Evolutionary conservation across 2,329 filamentous ascomycete genomes (phyloP).

Genomic region (Chrysoporthe deuterocubensis): DNA sequence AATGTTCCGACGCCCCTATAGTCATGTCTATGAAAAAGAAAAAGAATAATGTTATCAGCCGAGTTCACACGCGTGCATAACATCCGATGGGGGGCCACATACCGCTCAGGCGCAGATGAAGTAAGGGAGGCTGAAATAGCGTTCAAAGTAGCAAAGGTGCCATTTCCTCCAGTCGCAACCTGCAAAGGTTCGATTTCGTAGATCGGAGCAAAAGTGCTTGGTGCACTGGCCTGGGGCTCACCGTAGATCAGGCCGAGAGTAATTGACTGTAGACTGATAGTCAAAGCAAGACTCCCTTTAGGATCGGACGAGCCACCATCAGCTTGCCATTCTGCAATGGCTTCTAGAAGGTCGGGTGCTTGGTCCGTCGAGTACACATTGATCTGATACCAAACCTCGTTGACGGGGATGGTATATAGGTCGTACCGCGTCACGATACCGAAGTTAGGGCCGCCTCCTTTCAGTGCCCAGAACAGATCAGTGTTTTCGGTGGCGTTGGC

Average conservation of each 20-base stretch:
- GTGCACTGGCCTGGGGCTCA: constrained; percentile 24
- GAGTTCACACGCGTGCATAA: no score
- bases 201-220: constrained; percentile 3
- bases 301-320: constrained; percentile 25
- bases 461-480: constrained; percentile 37
- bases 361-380: constrained; percentile 31
- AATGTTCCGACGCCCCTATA: constrained; percentile 30
- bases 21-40: constrained; percentile 32
- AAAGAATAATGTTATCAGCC: no score
- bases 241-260: constrained; percentile 33
- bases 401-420: constrained; percentile 31
- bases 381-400: constrained; percentile 34
- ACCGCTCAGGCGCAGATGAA: no score
- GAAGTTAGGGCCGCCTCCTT: constrained; percentile 34
- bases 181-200: no score
- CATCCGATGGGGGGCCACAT: no score
- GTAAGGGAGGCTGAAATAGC: no score
- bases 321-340: no score
- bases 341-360: constrained; percentile 9
- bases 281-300: constrained; percentile 31
- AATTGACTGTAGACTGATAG: constrained; percentile 30
- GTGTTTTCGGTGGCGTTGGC: constrained; percentile 31
- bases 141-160: no score
- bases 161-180: no score
- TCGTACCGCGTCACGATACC: constrained; percentile 15